Conservation (phyloP, 2,329 filamentous ascomycete genomes). For the Escovopsis weberi region DNA sequence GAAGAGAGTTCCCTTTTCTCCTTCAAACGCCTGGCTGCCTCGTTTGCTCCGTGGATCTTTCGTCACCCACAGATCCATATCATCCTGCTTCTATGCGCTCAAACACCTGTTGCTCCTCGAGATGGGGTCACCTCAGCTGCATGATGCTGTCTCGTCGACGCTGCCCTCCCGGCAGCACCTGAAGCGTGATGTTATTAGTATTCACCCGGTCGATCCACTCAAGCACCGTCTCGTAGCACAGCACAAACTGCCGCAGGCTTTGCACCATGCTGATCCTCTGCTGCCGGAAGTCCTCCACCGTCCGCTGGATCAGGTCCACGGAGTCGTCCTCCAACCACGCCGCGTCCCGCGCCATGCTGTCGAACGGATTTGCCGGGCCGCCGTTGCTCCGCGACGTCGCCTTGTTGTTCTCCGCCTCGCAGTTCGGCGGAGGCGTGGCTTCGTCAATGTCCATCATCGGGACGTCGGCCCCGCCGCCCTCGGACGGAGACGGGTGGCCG, state of each 20-base stretch:
- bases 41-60: too few species aligned
- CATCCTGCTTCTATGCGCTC: background rate
- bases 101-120: background rate
- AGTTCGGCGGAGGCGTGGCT: conserved; percentile 13
- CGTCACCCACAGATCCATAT: too few species aligned
- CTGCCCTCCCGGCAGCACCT: conserved; percentile 5
- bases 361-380: conserved; percentile 3
- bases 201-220: conserved; percentile 60
- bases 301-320: conserved; percentile 68
- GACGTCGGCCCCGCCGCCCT: conserved; percentile 29
- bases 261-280: conserved; percentile 96
- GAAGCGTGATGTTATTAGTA: background rate
- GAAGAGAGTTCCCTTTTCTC: too few species aligned
- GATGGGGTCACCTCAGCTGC: conserved; percentile 10
- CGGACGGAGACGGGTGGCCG: conserved; percentile 3
- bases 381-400: conserved; percentile 8
- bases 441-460: conserved; percentile 24
- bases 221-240: conserved; percentile 89
- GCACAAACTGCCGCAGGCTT: conserved; percentile 79
- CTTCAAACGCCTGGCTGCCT: too few species aligned
- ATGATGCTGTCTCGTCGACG: conserved; percentile 20
- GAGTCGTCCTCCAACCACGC: conserved; percentile 56
- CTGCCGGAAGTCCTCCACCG: conserved; percentile 77
- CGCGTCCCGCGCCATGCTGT: conserved; percentile 24
- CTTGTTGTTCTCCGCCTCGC: conserved; percentile 11